Conservation (phyloP, 202 grass and related monocot genomes). For the Setaria italica region DNA sequence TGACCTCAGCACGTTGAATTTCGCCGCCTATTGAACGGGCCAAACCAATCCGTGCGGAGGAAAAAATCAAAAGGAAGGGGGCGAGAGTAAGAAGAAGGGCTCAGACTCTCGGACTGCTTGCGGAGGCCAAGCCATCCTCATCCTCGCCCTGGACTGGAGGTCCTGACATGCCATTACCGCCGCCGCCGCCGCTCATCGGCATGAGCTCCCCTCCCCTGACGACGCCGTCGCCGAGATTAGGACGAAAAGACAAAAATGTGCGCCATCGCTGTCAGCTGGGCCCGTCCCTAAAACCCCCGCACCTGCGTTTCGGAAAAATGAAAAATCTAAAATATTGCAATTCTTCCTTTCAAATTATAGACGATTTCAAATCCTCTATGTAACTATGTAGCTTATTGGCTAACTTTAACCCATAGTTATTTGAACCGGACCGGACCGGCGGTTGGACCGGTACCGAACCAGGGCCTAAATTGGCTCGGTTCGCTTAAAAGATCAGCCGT, state of each 20-base stretch:
- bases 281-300: not conserved
- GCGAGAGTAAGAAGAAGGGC: conserved; percentile 4
- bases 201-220: not conserved
- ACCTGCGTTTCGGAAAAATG: not conserved
- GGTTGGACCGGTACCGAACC: too few relatives aligned
- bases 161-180: not conserved
- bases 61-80: not conserved
- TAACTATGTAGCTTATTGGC: not conserved
- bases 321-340: not conserved
- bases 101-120: conserved; percentile 8
- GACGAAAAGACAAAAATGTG: not conserved
- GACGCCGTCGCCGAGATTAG: not conserved
- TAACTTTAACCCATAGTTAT: not conserved
- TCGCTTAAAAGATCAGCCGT: too few relatives aligned
- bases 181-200: not conserved
- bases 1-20: conserved; percentile 12
- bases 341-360: not conserved
- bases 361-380: not conserved
- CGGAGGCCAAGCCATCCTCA: not conserved
- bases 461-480: too few relatives aligned
- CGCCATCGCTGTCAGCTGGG: not conserved
- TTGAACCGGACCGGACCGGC: too few relatives aligned
- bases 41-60: not conserved
- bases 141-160: not conserved
- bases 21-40: not conserved